Base-by-base conservation (phyloP, 1,284 basidiomycete genomes). In the Rugosomyces carneus region DNA sequence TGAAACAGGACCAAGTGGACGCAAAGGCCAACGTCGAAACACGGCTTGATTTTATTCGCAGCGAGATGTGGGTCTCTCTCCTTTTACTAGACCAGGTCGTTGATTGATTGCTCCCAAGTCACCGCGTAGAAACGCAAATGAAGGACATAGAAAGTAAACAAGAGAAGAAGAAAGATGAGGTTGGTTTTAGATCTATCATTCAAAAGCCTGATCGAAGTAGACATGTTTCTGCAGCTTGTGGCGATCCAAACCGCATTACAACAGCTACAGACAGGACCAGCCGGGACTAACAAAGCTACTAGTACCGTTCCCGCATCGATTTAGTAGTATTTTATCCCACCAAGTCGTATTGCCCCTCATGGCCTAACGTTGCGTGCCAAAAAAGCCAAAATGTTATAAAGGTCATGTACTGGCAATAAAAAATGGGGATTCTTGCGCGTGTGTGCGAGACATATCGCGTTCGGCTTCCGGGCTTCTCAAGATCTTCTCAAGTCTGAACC, bases 1-100 rank as follows among this genome's bases (percentile, higher is more conserved):
- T 98, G 5, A 82, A 87, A 57, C 95, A 98, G 66, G 94, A 97
- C 53, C 83, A 85, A 57, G 65, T 66, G 4, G 96, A 98, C 57
- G 95, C 95, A 8, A 89, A 88, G 61, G 72, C 69, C 47, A 97
- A 95, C 60, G 91, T 99, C 24, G 82, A 93, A 53, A 97, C 91
- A 48, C 81, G 95, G 5, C 68, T 99, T 32, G 90, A 93, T 50
- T 97, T 93, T 66, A 98, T 99, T 60, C 75, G 72, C 44, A 69
- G 78, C 40, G 94, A 99, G 66, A 91, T 96, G 94, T 97, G 51
- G 49, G 88, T 72, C 3, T 34, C 5, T 15, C 35, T 37, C 26
- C 29, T 44, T 32, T 29, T 40, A 31, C 40, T 32, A 29, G 46
- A 24, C 38, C 15, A 42, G 44, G 23, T 37, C 44, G 23, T 21